phyloP scores from a whole-genome alignment of 2,329 filamentous ascomycete species.

The Colletotrichum ledebouriae region DNA sequence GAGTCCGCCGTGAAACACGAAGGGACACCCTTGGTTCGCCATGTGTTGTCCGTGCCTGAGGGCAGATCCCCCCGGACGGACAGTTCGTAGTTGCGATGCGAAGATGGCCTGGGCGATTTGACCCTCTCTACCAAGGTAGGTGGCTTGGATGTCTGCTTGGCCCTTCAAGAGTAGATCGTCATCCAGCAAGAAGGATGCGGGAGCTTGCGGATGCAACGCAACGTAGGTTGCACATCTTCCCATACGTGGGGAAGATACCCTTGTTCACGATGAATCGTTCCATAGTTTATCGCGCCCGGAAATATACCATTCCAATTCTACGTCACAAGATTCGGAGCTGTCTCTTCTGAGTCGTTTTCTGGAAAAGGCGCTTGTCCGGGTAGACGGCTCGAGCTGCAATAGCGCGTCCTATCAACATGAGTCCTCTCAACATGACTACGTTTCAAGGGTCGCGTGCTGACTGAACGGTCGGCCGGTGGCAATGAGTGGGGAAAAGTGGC shows the following conservation, averaged over 20 bases:
- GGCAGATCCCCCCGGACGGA: constrained; percentile 31
- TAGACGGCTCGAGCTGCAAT: constrained; percentile 22
- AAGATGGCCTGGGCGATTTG: constrained; percentile 30
- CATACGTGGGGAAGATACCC: not conserved
- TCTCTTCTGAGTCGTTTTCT: constrained; percentile 10
- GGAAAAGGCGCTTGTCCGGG: not conserved
- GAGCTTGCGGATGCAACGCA: constrained; percentile 6
- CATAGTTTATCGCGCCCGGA: not conserved
- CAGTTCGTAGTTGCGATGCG: not conserved
- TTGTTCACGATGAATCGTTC: not conserved
- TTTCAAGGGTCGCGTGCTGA: constrained; percentile 33
- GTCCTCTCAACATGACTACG: constrained; percentile 37
- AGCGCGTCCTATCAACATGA: constrained; percentile 30
- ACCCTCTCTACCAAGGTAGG: constrained; percentile 1
- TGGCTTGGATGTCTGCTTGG: constrained; percentile 28
- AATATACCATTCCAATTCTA: constrained; percentile 17
- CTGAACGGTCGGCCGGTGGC: constrained; percentile 20
- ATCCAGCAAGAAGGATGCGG: not conserved
- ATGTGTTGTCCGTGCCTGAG: constrained; percentile 33
- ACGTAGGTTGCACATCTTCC: not conserved
- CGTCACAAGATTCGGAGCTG: constrained; percentile 9
- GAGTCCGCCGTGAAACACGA: constrained; percentile 34
- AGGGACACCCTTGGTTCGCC: constrained; percentile 37
- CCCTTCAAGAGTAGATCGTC: not conserved
- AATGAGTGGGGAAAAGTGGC: not conserved